A percentile compares a stretch with the other conserved stretches of the same genome.
Conservation (phyloP, 73 alveolate genomes). For the Paramecium tetraurelia region DNA sequence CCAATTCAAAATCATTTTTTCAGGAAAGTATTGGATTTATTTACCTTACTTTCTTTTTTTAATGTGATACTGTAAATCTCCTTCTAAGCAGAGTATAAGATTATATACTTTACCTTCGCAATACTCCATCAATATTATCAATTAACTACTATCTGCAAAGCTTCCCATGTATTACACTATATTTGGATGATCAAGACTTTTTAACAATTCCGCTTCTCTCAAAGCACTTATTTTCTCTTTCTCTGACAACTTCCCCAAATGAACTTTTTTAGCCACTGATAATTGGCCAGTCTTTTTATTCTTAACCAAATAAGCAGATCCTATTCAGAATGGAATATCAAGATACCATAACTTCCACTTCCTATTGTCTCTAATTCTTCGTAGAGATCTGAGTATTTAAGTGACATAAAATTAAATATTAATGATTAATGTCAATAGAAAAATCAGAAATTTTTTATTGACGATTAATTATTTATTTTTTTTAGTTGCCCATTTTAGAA, state of each 20-base stretch:
- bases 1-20: conserved; percentile 84
- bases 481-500: not conserved
- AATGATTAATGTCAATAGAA: not conserved
- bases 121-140: conserved; percentile 87
- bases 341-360: conserved; percentile 74
- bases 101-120: conserved; percentile 70
- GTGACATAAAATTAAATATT: not conserved
- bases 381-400: not conserved
- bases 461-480: not conserved
- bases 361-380: conserved; percentile 67
- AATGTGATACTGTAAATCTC: conserved; percentile 80
- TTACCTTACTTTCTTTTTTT: conserved; percentile 65
- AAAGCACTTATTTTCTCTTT: conserved; percentile 74
- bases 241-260: conserved; percentile 67
- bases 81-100: conserved; percentile 41
- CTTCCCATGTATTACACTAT: conserved; percentile 89
- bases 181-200: conserved; percentile 84
- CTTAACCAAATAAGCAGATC: conserved; percentile 74
- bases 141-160: conserved; percentile 76
- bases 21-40: conserved; percentile 72
- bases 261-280: conserved; percentile 80
- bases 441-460: not conserved
- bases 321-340: conserved; percentile 1
- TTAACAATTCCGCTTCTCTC: conserved; percentile 72
- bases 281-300: conserved; percentile 46